A percentile compares a stretch with the other conserved stretches of the same genome.
Evolutionary conservation across 1,284 basidiomycete species (phyloP).

Genomic region (Apiotrichum veenhuisii): DNA sequence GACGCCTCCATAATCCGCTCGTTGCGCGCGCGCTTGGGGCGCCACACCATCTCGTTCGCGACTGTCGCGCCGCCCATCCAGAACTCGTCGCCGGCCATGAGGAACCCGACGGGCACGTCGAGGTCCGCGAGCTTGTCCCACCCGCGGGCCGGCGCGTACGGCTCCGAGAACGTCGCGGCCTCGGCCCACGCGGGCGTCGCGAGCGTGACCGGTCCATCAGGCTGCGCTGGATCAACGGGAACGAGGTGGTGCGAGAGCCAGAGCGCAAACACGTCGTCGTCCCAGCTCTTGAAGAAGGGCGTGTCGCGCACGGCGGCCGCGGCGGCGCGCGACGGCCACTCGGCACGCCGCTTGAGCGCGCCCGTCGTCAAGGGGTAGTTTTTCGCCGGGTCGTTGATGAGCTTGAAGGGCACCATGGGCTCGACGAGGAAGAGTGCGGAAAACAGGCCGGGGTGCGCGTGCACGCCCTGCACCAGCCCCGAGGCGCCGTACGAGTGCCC

Average conservation of each 20-base stretch:
- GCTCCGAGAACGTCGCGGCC: constrained; percentile 33
- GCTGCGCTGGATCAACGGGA: constrained; percentile 24
- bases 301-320: constrained; percentile 59
- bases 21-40: constrained; percentile 26
- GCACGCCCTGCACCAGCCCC: constrained; percentile 59
- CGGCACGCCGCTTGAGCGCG: constrained; percentile 61
- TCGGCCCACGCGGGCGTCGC: constrained; percentile 39
- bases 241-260: constrained; percentile 67
- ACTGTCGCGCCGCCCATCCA: constrained; percentile 24
- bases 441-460: constrained; percentile 65
- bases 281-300: constrained; percentile 38
- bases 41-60: constrained; percentile 31
- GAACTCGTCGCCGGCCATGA: constrained; percentile 32
- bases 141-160: constrained; percentile 26
- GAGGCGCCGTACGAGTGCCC: constrained; percentile 82
- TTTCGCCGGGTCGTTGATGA: constrained; percentile 12
- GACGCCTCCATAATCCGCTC: constrained; percentile 32
- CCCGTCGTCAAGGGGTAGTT: constrained; percentile 37
- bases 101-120: constrained; percentile 30
- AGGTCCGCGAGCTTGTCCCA: constrained; percentile 37
- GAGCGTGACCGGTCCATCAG: constrained; percentile 24
- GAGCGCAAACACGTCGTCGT: constrained; percentile 61
- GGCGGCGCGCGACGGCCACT: constrained; percentile 61
- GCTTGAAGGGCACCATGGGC: constrained; percentile 53
- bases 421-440: constrained; percentile 72